A percentile compares a stretch with the other conserved stretches of the same genome.
Conservation (phyloP, 2,329 filamentous ascomycete genomes). For the Phaeoacremonium minimum region DNA sequence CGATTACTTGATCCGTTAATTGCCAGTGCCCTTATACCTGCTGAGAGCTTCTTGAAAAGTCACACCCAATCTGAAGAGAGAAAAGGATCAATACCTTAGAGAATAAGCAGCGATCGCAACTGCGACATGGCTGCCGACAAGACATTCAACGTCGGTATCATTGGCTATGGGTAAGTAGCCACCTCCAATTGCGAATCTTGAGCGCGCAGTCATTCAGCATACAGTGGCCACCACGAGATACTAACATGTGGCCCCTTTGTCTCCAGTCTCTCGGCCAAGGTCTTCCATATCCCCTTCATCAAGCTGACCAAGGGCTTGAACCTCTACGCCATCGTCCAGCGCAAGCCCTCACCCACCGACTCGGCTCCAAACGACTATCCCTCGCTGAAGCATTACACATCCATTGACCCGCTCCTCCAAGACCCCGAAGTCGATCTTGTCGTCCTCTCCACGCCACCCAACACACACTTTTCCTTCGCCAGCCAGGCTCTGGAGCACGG, state of each 20-base stretch:
- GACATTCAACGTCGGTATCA: slow-evolving; percentile 20
- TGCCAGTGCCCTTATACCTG: too few relatives aligned
- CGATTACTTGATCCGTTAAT: too few relatives aligned
- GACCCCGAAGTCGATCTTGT: slow-evolving; percentile 66
- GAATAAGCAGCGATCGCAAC: too few relatives aligned
- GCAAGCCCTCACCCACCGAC: slow-evolving; percentile 58
- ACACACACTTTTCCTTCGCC: slow-evolving; percentile 64
- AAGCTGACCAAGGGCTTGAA: slow-evolving; percentile 57
- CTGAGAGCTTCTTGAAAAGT: too few relatives aligned
- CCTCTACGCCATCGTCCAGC: slow-evolving; percentile 73
- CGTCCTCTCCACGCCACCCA: slow-evolving; percentile 67
- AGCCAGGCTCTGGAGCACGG: slow-evolving; percentile 62
- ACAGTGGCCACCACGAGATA: too few relatives aligned
- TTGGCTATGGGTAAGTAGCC: slow-evolving; percentile 20
- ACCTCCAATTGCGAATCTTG: too few relatives aligned
- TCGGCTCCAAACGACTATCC: slow-evolving; percentile 69
- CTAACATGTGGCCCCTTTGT: too few relatives aligned
- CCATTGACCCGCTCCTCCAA: slow-evolving; percentile 56
- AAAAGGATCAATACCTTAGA: too few relatives aligned
- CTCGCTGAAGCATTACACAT: slow-evolving; percentile 57
- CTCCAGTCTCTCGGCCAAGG: slow-evolving; percentile 59
- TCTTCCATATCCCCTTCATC: slow-evolving; percentile 71
- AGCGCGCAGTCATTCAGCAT: too few relatives aligned
- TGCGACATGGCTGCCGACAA: too few relatives aligned
- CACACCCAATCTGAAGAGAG: too few relatives aligned